Evolutionary conservation across 306 rosid genomes (phyloP).

Genomic region (Trichosanthes truncata): DNA sequence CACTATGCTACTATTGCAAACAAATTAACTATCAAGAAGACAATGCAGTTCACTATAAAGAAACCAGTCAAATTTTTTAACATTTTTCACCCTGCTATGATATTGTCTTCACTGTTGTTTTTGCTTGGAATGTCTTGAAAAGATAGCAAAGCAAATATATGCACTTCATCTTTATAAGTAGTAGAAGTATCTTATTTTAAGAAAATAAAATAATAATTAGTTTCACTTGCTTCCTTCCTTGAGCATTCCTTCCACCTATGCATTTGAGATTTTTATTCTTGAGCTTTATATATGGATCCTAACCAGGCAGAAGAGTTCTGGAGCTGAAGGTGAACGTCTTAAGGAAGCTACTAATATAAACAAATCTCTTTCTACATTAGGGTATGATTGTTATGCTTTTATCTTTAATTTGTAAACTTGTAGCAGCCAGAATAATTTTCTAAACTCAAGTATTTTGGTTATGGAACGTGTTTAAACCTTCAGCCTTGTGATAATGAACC

Average conservation of each 20-base stretch:
- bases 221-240: neutral
- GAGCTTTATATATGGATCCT: slow-evolving; percentile 4
- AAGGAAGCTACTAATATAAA: slow-evolving; percentile 98
- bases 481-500: slow-evolving; percentile 98
- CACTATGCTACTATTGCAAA: neutral
- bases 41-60: neutral
- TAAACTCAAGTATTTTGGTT: neutral
- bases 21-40: neutral
- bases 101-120: neutral
- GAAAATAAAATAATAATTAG: neutral
- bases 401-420: slow-evolving; percentile 1
- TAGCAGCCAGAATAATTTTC: neutral
- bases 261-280: neutral
- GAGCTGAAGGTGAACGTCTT: slow-evolving; percentile 98
- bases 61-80: too few species aligned
- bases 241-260: neutral
- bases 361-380: slow-evolving; percentile 96
- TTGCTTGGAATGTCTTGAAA: neutral
- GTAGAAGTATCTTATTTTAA: neutral
- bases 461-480: slow-evolving; percentile 16
- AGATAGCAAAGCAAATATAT: neutral
- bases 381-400: slow-evolving; percentile 36
- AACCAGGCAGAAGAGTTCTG: slow-evolving; percentile 96
- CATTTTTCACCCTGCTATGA: neutral
- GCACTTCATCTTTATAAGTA: neutral